A percentile compares a stretch with the other conserved stretches of the same genome.
phyloP scores from a whole-genome alignment of 108 stramenopile species.

The Schizochytrium sp. region DNA sequence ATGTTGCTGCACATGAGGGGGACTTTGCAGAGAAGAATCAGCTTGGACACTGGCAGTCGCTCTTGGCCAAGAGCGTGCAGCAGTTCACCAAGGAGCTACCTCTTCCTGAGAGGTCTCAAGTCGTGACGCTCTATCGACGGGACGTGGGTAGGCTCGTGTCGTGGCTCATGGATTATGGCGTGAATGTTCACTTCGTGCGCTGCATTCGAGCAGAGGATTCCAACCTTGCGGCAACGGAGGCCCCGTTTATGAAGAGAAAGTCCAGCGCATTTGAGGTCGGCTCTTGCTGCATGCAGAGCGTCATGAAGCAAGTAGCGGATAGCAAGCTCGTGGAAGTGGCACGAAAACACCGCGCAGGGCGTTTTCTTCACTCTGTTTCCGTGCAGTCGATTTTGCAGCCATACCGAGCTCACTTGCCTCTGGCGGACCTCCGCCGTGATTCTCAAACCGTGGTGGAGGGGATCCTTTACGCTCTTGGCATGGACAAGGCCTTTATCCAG shows the following conservation, averaged over 20 bases:
- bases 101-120: not conserved
- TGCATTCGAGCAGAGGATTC: not conserved
- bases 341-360: not conserved
- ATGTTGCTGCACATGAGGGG: too few relatives aligned
- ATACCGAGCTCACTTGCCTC: not conserved
- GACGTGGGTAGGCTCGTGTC: not conserved
- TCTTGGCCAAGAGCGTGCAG: too few relatives aligned
- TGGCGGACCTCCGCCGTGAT: not conserved
- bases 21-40: too few relatives aligned
- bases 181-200: not conserved
- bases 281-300: not conserved
- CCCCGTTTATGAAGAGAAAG: too few relatives aligned
- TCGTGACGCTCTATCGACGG: not conserved
- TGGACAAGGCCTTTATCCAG: not conserved
- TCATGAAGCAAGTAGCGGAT: not conserved
- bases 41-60: too few relatives aligned
- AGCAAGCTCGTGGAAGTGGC: not conserved
- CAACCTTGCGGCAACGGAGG: too few relatives aligned
- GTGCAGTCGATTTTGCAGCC: not conserved
- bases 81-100: too few relatives aligned
- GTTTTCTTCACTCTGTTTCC: not conserved
- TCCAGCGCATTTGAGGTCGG: not conserved
- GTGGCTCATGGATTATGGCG: not conserved
- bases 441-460: not conserved
- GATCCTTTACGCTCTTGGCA: not conserved